phyloP scores from a whole-genome alignment of 1,139 yeast genomes.

The Blastobotrys elegans region DNA sequence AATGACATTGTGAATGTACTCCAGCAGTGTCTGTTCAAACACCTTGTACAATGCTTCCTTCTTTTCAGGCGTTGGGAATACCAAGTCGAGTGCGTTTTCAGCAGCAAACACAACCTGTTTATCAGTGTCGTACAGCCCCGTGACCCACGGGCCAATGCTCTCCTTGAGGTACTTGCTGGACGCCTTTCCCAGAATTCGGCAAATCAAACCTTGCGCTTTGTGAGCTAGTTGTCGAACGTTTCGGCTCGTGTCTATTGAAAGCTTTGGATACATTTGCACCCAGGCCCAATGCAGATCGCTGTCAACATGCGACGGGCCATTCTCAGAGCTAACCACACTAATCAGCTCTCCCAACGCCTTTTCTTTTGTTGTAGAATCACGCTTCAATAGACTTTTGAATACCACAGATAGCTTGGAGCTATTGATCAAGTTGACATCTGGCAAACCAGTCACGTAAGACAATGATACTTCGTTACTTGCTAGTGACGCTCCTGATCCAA shows the following conservation, averaged over 20 bases:
- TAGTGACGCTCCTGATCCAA: constrained; percentile 9
- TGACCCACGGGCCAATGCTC: constrained; percentile 66
- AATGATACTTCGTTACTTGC: constrained; percentile 54
- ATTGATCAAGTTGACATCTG: constrained; percentile 57
- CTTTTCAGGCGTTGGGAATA: constrained; percentile 59
- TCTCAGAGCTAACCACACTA: constrained; percentile 24
- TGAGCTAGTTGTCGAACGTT: constrained; percentile 59
- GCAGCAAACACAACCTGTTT: constrained; percentile 52
- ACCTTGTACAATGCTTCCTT: constrained; percentile 56
- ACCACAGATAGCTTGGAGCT: constrained; percentile 58
- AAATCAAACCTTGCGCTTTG: constrained; percentile 54
- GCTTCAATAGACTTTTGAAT: constrained; percentile 70
- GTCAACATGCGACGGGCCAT: constrained; percentile 25
- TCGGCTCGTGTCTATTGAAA: constrained; percentile 66
- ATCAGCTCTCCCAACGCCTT: constrained; percentile 64
- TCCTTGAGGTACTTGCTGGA: constrained; percentile 62
- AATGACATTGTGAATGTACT: constrained; percentile 49
- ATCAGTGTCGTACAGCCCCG: constrained; percentile 69
- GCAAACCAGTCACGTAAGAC: constrained; percentile 72
- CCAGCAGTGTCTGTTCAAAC: constrained; percentile 52
- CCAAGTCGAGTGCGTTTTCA: constrained; percentile 41
- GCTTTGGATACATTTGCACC: constrained; percentile 77
- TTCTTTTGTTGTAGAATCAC: constrained; percentile 79
- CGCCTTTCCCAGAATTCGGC: constrained; percentile 51
- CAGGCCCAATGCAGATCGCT: constrained; percentile 58